phyloP scores from a whole-genome alignment of 805 yeast species.

The Crinitomyces ghanaensis region DNA sequence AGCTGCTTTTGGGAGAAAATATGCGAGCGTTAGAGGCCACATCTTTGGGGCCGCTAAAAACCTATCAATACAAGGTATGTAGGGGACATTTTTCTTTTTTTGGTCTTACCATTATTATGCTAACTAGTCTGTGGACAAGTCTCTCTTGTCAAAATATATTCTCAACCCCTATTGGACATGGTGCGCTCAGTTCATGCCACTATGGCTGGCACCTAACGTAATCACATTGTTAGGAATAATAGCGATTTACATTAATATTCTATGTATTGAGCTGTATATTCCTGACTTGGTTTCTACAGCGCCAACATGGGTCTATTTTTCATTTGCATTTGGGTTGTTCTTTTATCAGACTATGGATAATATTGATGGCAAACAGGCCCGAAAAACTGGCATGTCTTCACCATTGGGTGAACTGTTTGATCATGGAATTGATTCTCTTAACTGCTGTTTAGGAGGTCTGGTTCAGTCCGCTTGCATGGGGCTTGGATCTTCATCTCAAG shows the following conservation, averaged over 20 bases:
- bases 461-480: constrained; percentile 69
- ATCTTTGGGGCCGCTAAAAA: constrained; percentile 17
- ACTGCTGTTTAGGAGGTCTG: constrained; percentile 69
- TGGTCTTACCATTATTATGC: not conserved
- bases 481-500: constrained; percentile 68
- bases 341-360: constrained; percentile 96
- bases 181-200: constrained; percentile 71
- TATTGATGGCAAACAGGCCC: constrained; percentile 93
- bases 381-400: constrained; percentile 86
- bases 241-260: constrained; percentile 52
- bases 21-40: constrained; percentile 12
- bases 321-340: constrained; percentile 72
- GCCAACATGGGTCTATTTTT: constrained; percentile 69
- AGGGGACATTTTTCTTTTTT: not conserved
- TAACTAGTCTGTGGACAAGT: constrained; percentile 53
- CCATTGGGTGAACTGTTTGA: constrained; percentile 94
- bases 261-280: constrained; percentile 55
- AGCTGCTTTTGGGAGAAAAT: constrained; percentile 10
- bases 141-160: constrained; percentile 62
- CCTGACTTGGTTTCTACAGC: constrained; percentile 49
- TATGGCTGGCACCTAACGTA: constrained; percentile 89
- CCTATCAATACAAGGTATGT: constrained; percentile 21
- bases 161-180: constrained; percentile 79
- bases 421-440: constrained; percentile 68
- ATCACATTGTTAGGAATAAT: constrained; percentile 72